A percentile compares a stretch with the other conserved stretches of the same genome.
Evolutionary conservation across 257 asterid genomes (phyloP).

Genomic region (Rubia yunnanensis): DNA sequence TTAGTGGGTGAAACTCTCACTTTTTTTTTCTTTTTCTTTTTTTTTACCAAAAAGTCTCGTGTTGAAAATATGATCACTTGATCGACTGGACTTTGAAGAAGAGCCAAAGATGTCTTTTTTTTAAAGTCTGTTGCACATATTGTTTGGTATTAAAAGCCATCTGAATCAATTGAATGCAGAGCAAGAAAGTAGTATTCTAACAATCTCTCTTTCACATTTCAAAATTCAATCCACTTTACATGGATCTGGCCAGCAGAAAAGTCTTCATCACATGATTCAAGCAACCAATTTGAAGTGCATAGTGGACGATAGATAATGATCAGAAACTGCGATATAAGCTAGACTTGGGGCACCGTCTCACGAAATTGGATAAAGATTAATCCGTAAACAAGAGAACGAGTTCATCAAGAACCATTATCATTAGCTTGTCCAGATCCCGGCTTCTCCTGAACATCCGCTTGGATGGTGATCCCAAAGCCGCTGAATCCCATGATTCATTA

Average conservation of each 20-base stretch:
- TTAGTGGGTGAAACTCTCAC: too few relatives aligned
- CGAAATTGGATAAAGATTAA: constrained; percentile 25
- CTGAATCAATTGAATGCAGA: constrained; percentile 14
- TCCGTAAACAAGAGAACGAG: constrained; percentile 25
- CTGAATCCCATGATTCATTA: constrained; percentile 34
- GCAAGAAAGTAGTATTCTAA: constrained; percentile 17
- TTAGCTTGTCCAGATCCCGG: constrained; percentile 35
- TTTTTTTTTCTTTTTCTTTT: too few relatives aligned
- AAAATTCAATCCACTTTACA: constrained; percentile 35
- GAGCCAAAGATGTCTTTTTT: constrained; percentile 31
- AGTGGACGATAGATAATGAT: constrained; percentile 23
- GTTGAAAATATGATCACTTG: constrained; percentile 29
- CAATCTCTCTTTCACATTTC: constrained; percentile 22
- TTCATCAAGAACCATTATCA: constrained; percentile 27
- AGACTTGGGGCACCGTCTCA: constrained; percentile 36
- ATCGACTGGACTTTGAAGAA: constrained; percentile 31
- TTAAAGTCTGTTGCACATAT: constrained; percentile 2
- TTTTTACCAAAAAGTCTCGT: constrained; percentile 32
- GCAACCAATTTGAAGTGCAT: constrained; percentile 25
- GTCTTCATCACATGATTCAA: constrained; percentile 27
- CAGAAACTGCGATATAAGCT: constrained; percentile 26
- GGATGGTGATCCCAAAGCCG: constrained; percentile 20
- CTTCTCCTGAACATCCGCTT: constrained; percentile 33
- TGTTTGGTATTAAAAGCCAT: not conserved
- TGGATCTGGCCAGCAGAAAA: constrained; percentile 32